Evolutionary conservation across 768 basidiomycete species (phyloP).

Genomic region (Cystobasidium onofrii): DNA sequence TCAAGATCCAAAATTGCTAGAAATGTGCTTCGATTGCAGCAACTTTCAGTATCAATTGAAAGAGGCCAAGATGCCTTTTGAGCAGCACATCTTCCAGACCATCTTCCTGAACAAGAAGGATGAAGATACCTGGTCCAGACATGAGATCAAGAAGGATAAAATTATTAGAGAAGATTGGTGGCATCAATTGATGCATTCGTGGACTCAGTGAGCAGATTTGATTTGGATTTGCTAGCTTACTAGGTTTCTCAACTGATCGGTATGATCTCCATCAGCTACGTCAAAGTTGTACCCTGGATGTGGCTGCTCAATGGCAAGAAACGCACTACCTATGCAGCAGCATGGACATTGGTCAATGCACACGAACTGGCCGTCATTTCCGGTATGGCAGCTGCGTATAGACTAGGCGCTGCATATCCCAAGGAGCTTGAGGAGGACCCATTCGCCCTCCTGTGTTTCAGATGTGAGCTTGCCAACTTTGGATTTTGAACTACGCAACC

Average conservation of each 20-base stretch:
- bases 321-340: conserved; percentile 46
- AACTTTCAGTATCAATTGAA: conserved; percentile 40
- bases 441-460: conserved; percentile 42
- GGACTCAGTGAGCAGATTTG: conserved; percentile 16
- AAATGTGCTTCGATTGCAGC: conserved; percentile 46
- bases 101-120: conserved; percentile 50
- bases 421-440: conserved; percentile 46
- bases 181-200: conserved; percentile 29
- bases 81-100: conserved; percentile 49
- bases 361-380: conserved; percentile 47
- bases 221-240: too few relatives aligned
- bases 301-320: conserved; percentile 46
- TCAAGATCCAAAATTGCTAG: conserved; percentile 44
- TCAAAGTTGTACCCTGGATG: conserved; percentile 46
- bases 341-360: conserved; percentile 49
- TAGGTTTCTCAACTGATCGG: too few relatives aligned
- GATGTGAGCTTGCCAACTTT: neutral
- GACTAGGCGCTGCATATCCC: conserved; percentile 48
- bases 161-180: conserved; percentile 43
- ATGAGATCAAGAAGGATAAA: conserved; percentile 48
- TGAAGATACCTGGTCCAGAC: conserved; percentile 45
- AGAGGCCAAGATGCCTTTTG: conserved; percentile 41
- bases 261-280: neutral
- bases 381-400: conserved; percentile 48
- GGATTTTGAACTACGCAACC: too few relatives aligned